Base-by-base conservation (phyloP, 1,284 basidiomycete species). In the Ganoderma resinaceum region DNA sequence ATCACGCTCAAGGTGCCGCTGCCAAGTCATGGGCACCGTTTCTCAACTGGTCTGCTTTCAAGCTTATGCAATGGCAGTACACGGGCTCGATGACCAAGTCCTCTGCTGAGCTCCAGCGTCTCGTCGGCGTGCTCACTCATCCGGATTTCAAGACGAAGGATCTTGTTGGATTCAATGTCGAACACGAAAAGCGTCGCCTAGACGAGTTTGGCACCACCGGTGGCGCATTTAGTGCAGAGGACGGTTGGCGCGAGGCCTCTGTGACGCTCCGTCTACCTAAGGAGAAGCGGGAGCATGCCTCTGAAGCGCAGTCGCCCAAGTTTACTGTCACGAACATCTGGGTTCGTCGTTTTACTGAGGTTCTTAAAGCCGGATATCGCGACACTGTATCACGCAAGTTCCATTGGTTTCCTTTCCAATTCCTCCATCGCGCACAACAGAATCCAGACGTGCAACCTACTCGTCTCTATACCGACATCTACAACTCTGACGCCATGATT, bases 41-140 rank as follows among this genome's bases (percentile, higher is more conserved):
- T 37, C 62, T 76, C 2, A 81, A 78, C 63, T 65, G 70, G 3
- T 74, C 74, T 0, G 70, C 73, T 16, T 78, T 72, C 31, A 68
- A 62, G 0, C 61, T 81, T 1, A 77, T 82, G 73, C 53, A 63
- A 1, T 82, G 80, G 81, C 76, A 76, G 42, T 76, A 79, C 61
- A 72, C 71, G 4, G 69, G 73, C 0, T 76, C 75, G 0, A 68
- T 63, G 1, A 12, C 31, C 2, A 80, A 80, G 55, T 80, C 79
- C 0, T 61, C 72, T 0, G 70, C 14, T 0, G 79, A 79, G 29
- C 67, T 82, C 0, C 66, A 81, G 40, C 59, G 53, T 0, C 77
- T 82, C 0, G 73, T 80, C 9, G 64, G 80, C 14, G 77, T 83
- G 7, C 33, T 82, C 12, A 60, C 76, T 0, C 61, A 72, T 0